Percentiles rank a stretch among this genome's conserved stretches.
phyloP scores from a whole-genome alignment of 352 stramenopile genomes.

The Globisporangium barbulae region DNA sequence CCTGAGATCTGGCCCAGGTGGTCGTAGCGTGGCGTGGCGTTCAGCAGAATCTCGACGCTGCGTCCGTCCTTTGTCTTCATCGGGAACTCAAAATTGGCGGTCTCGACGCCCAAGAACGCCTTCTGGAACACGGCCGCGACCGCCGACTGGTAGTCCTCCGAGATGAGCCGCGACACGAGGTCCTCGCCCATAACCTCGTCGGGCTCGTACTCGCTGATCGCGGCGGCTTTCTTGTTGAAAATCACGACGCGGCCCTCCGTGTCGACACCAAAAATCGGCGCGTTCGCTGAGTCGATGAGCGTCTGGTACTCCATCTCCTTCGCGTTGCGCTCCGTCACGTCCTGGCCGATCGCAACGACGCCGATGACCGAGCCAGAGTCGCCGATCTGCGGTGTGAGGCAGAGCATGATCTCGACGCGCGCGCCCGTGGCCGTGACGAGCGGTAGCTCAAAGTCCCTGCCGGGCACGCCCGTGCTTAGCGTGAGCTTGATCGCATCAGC shows the following conservation, averaged over 20 bases:
- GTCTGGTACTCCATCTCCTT: conserved; percentile 71
- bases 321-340: conserved; percentile 58
- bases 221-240: conserved; percentile 91
- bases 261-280: conserved; percentile 76
- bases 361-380: conserved; percentile 34
- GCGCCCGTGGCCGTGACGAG: conserved; percentile 44
- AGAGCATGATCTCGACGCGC: conserved; percentile 51
- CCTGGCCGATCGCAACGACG: conserved; percentile 69
- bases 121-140: conserved; percentile 71
- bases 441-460: conserved; percentile 51
- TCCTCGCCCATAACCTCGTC: conserved; percentile 85
- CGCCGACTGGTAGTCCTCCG: conserved; percentile 57
- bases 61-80: conserved; percentile 76
- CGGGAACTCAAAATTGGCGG: conserved; percentile 78
- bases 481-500: conserved; percentile 40
- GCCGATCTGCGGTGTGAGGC: conserved; percentile 47
- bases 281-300: conserved; percentile 74
- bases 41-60: conserved; percentile 76
- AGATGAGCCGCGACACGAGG: conserved; percentile 79
- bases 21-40: conserved; percentile 68
- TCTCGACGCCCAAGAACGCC: conserved; percentile 60
- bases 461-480: conserved; percentile 38
- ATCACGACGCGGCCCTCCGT: conserved; percentile 55
- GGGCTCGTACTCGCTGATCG: conserved; percentile 85
- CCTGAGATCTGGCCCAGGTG: conserved; percentile 58